Evolutionary conservation across 176 grass and related monocot species (phyloP), one percentile per base, ranked within the genome.

Genomic region (Oryza officinalis): DNA sequence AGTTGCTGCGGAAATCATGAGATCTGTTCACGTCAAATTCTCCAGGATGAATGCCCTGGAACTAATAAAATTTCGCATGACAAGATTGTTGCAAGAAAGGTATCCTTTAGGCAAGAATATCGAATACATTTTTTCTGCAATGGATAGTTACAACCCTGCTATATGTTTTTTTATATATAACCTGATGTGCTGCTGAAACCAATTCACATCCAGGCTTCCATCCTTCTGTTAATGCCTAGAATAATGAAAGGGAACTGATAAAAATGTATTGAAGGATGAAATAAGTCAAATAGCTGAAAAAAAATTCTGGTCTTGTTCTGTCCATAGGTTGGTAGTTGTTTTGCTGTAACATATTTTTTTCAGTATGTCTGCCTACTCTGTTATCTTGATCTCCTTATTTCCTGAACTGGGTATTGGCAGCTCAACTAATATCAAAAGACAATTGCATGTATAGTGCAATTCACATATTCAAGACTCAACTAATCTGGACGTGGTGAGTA

Each of bases 21-120:
- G 27, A 98, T 98, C 77, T 95, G 96, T 84, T 98, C 96, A 46
- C 92, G 86, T 87, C 90, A 95, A 80, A 84, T 98, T 82, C 92
- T 95, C 69, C 86, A 82, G 33, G 93, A 98, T 15, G 87, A 95
- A 82, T 78, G 74, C 70, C 78, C 91, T 79, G 76, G 63, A 72
- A 79, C 91, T 57, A 88, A 81, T 69, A 74, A 15, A 67, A 92
- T 85, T 13, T 50, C 74, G 10, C 63, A 86, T 85, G 77, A 44
- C 72, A 98, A 70, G 44, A 90, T 88, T 86, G 70, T 90, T 84
- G 88, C 87, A 77, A 93, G 91, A 95, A 98, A 95, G 90, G 96
- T 95, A 89, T 74, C 72, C 70, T 69, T 88, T 63, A 66, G 52
- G 64, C 23, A 86, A 69, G 50, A 69, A 60, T 77, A 14, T 40